Evolutionary conservation across 441 rosid species (phyloP).

Genomic region (Populus hybrid): DNA sequence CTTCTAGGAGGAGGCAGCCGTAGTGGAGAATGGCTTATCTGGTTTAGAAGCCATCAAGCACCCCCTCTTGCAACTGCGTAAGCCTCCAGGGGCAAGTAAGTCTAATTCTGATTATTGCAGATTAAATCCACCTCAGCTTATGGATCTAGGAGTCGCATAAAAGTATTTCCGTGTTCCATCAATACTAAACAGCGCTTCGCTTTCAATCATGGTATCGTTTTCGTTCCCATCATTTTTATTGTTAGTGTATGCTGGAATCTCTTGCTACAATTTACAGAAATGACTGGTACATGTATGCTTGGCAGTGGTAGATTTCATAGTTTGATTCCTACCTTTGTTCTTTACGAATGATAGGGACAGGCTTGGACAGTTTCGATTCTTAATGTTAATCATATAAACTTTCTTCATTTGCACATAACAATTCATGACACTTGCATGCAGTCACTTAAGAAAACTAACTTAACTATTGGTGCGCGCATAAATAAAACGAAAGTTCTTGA

Average conservation of each 20-base stretch:
- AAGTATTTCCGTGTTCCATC: background rate
- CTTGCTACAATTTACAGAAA: background rate
- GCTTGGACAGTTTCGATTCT: too few species aligned
- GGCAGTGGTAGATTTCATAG: background rate
- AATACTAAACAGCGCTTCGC: background rate
- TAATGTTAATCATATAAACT: background rate
- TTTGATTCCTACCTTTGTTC: background rate
- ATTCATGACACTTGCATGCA: background rate
- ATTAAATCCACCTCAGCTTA: background rate
- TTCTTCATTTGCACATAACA: background rate
- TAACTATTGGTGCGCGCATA: background rate
- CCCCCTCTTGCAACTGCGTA: background rate
- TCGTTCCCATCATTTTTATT: background rate
- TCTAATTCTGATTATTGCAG: background rate
- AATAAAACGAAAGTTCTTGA: background rate
- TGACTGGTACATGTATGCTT: background rate
- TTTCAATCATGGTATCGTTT: background rate
- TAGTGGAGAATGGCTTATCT: background rate
- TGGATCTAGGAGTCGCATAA: background rate
- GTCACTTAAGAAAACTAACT: background rate
- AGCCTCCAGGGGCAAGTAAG: background rate
- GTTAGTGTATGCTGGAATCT: background rate
- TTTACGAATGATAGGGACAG: too few species aligned
- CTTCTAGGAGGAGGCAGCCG: background rate
- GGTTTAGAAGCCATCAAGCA: background rate